Evolutionary conservation across 1,284 basidiomycete genomes (phyloP).

Genomic region (Singerocomus inundabilis): DNA sequence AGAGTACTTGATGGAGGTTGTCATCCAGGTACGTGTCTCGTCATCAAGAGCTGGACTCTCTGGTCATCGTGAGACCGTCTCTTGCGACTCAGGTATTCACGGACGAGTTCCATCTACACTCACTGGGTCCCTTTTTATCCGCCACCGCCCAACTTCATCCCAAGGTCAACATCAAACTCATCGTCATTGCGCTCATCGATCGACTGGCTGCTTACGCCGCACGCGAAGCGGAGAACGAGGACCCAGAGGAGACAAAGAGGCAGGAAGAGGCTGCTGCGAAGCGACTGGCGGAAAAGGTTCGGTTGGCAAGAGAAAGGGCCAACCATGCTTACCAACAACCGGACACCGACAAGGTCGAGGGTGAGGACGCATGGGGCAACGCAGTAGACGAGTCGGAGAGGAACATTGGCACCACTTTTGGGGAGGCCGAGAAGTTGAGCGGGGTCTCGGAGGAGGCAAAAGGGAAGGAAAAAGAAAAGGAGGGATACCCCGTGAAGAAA

Average conservation of each 20-base stretch:
- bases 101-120: slow-evolving; percentile 93
- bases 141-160: slow-evolving; percentile 93
- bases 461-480: slow-evolving; percentile 56
- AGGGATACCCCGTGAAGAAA: slow-evolving; percentile 57
- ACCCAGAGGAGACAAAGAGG: slow-evolving; percentile 85
- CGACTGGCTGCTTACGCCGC: slow-evolving; percentile 93
- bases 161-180: slow-evolving; percentile 95
- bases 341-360: slow-evolving; percentile 24
- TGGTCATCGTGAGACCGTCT: neutral
- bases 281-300: slow-evolving; percentile 83
- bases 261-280: slow-evolving; percentile 90
- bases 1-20: slow-evolving; percentile 97
- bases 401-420: slow-evolving; percentile 25
- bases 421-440: slow-evolving; percentile 30
- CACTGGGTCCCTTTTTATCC: slow-evolving; percentile 88
- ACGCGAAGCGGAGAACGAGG: slow-evolving; percentile 89
- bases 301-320: slow-evolving; percentile 53
- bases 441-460: slow-evolving; percentile 37
- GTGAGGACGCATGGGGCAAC: slow-evolving; percentile 32
- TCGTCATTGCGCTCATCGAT: slow-evolving; percentile 94
- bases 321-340: slow-evolving; percentile 38
- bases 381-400: slow-evolving; percentile 33
- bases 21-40: slow-evolving; percentile 75
- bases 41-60: neutral
- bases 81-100: slow-evolving; percentile 76